Evolutionary conservation across 1,139 yeast genomes (phyloP), one percentile per base, ranked within the genome.

Genomic region (Schwanniomyces etchellsii): DNA sequence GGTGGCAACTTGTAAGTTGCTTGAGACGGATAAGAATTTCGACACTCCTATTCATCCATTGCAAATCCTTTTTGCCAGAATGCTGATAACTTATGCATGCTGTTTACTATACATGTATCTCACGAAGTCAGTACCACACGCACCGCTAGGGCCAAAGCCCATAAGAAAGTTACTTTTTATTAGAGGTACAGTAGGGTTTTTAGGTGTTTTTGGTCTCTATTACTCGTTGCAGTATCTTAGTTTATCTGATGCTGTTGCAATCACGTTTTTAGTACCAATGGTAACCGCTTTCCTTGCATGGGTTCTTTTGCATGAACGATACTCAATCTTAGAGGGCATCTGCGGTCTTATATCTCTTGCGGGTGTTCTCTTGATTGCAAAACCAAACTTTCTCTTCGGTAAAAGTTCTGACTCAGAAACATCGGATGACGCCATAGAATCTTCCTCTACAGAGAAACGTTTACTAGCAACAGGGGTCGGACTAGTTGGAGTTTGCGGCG

Each of bases 331-430:
- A 10, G 95, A 88, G 54, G 83, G 77, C 0, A 46, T 67, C 1
- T 88, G 94, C 24, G 82, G 89, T 1, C 11, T 79, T 0, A 53
- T 79, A 3, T 83, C 95, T 0, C 62, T 88, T 14, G 48, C 64
- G 2, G 96, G 96, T 1, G 96, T 88, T 2, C 42, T 86, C 1
- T 56, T 86, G 16, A 83, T 88, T 42, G 91, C 95, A 1, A 75
- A 86, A 47, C 96, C 96, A 0, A 58, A 73, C n/a, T 81, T 81
- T 40, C 43, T 85, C 20, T 77, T 83, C 47, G 83, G 84, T 1
- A 33, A 40, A n/a, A 50, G 42, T 20, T 52, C 60, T 7, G 5
- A 5, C 14, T 6, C 14, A 13, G 59, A 57, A 12, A 35, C 50
- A 7, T 39, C 26, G 6, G 52, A 53, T 34, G 70, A 62, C 27